Evolutionary conservation across 371 early-diverging fungal genomes (phyloP).

Genomic region (Dinochytrium kinnereticum): DNA sequence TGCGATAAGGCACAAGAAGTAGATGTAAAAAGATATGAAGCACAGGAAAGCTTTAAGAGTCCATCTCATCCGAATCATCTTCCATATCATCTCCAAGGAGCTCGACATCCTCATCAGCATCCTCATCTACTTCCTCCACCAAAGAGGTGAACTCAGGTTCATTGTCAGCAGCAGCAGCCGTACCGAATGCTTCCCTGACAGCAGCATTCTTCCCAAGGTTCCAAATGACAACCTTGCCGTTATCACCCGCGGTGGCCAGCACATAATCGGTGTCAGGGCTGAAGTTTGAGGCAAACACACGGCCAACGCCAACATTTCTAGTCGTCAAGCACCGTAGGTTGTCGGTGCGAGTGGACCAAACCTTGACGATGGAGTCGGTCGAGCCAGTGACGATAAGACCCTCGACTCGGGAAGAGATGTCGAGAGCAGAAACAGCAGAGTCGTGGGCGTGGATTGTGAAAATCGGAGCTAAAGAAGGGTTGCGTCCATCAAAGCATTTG

Average conservation of each 20-base stretch:
- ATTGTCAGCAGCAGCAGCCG: constrained; percentile 21
- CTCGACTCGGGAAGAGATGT: constrained; percentile 75
- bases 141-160: constrained; percentile 16
- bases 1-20: not conserved
- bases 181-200: constrained; percentile 72
- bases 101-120: constrained; percentile 58
- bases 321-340: constrained; percentile 60
- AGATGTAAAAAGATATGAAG: not conserved
- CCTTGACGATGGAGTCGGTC: constrained; percentile 85
- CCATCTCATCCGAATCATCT: not conserved
- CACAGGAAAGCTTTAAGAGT: not conserved
- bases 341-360: constrained; percentile 84
- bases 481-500: constrained; percentile 80
- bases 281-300: constrained; percentile 84
- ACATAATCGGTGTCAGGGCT: constrained; percentile 86
- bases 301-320: constrained; percentile 59
- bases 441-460: constrained; percentile 94
- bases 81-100: constrained; percentile 1
- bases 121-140: constrained; percentile 50
- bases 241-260: constrained; percentile 85
- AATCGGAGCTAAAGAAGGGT: constrained; percentile 60
- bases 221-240: constrained; percentile 89
- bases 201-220: constrained; percentile 86
- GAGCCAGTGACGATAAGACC: constrained; percentile 92
- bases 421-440: constrained; percentile 83